Evolutionary conservation across 2,329 filamentous ascomycete genomes (phyloP).

Genomic region (Penicillium sp.): DNA sequence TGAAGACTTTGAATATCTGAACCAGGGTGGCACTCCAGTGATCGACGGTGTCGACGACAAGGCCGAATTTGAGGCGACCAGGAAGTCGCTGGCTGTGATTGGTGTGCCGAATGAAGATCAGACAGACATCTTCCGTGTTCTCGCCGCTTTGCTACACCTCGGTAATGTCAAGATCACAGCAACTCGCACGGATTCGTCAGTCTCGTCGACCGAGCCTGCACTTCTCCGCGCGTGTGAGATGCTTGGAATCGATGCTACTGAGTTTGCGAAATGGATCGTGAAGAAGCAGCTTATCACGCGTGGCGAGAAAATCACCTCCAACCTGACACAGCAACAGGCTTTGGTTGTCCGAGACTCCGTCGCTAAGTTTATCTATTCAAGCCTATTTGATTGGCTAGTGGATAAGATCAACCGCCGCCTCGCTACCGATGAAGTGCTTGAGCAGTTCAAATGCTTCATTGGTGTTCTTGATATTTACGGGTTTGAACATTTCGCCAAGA

Average conservation of each 20-base stretch:
- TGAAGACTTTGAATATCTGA: conserved; percentile 93
- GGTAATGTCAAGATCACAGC: conserved; percentile 96
- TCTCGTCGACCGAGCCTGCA: conserved; percentile 76
- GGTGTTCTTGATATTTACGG: conserved; percentile 99
- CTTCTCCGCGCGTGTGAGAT: conserved; percentile 78
- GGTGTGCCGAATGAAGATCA: conserved; percentile 75
- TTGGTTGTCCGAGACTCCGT: conserved; percentile 94
- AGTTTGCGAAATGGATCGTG: conserved; percentile 96
- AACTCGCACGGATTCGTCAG: conserved; percentile 80
- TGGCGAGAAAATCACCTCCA: conserved; percentile 96
- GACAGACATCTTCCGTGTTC: conserved; percentile 78
- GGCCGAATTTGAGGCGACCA: conserved; percentile 86
- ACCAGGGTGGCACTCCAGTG: conserved; percentile 84
- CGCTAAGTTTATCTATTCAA: conserved; percentile 98
- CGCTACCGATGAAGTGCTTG: conserved; percentile 82
- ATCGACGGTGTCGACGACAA: conserved; percentile 97
- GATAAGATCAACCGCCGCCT: conserved; percentile 90
- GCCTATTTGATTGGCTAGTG: conserved; percentile 98
- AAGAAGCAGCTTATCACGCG: conserved; percentile 98
- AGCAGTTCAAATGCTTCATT: conserved; percentile 83
- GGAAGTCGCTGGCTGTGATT: conserved; percentile 81
- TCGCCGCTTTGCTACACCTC: conserved; percentile 87
- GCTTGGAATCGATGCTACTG: conserved; percentile 78
- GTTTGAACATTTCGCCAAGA: conserved; percentile 99
- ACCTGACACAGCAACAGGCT: conserved; percentile 88